These are phyloP conservation scores for Oxytropis ochrocephala DNA, from an alignment of 306 rosid genomes.

Conservation along the genomic window DNA sequence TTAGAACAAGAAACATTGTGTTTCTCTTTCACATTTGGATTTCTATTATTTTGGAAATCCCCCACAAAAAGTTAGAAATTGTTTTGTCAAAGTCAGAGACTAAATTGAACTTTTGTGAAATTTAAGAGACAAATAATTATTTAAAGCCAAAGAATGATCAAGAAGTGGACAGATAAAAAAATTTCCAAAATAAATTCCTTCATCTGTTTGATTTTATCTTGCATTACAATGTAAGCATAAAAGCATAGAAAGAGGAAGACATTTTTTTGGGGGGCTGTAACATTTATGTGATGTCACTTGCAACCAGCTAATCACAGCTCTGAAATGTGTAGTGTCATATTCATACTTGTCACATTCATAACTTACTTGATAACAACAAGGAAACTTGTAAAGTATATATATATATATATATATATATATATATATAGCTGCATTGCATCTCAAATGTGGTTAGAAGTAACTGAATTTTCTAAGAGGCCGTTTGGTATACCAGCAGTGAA, in stretches of 20 bases:
- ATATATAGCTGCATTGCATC: slow-evolving; percentile 7
- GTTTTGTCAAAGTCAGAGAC: too few species aligned
- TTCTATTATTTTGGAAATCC: too few species aligned
- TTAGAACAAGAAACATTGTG: too few species aligned
- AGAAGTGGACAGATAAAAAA: background rate
- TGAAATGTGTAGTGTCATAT: slow-evolving; percentile 9
- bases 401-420: too few species aligned
- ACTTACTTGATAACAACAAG: slow-evolving; percentile 11
- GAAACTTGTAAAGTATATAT: too few species aligned
- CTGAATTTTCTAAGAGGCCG: slow-evolving; percentile 19
- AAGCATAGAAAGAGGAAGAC: background rate
- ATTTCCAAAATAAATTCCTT: background rate
- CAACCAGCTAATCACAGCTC: background rate
- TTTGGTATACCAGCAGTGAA: slow-evolving; percentile 48
- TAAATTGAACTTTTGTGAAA: too few species aligned
- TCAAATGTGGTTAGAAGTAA: slow-evolving; percentile 26
- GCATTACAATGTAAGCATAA: slow-evolving; percentile 7
- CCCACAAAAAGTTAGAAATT: too few species aligned
- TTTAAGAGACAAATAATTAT: too few species aligned
- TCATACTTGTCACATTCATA: slow-evolving; percentile 28
- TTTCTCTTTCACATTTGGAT: too few species aligned
- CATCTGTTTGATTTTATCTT: background rate
- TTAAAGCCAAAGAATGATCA: background rate
- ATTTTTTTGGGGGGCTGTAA: background rate
- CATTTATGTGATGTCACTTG: background rate